Conservation (phyloP, 306 rosid species). For the Quercus berberidifolia region DNA sequence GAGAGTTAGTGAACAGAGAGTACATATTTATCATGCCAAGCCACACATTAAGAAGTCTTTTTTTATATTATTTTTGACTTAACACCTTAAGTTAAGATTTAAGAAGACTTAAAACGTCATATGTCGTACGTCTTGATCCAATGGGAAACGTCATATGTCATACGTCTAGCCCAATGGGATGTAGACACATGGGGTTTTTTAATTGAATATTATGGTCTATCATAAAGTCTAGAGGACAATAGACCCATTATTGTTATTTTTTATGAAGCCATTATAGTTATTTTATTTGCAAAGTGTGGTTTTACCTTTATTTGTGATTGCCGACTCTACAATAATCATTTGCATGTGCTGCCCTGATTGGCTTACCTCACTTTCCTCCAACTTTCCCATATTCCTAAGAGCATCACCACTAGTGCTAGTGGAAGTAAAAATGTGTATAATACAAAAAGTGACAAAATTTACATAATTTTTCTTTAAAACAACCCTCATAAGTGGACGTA, state of each 20-base stretch:
- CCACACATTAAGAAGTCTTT: background rate
- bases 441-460: too few relatives aligned
- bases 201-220: conserved; percentile 7
- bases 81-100: too few relatives aligned
- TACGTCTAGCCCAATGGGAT: conserved; percentile 6
- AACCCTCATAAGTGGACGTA: fast-evolving
- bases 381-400: too few relatives aligned
- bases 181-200: conserved; percentile 3
- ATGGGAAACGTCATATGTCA: background rate
- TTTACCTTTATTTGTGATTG: background rate
- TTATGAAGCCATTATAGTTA: background rate
- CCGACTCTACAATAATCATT: conserved; percentile 8
- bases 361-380: too few relatives aligned
- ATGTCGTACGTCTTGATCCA: too few relatives aligned
- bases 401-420: fast-evolving
- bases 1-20: too few relatives aligned
- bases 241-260: background rate
- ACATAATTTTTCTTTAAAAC: fast-evolving
- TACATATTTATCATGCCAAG: too few relatives aligned
- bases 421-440: too few relatives aligned
- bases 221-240: too few relatives aligned
- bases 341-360: conserved; percentile 10
- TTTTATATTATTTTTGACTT: too few relatives aligned
- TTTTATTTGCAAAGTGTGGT: background rate
- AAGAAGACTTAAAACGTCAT: background rate